Conservation (phyloP, 2,329 filamentous ascomycete genomes). For the Dothideomycetidae sp. region DNA sequence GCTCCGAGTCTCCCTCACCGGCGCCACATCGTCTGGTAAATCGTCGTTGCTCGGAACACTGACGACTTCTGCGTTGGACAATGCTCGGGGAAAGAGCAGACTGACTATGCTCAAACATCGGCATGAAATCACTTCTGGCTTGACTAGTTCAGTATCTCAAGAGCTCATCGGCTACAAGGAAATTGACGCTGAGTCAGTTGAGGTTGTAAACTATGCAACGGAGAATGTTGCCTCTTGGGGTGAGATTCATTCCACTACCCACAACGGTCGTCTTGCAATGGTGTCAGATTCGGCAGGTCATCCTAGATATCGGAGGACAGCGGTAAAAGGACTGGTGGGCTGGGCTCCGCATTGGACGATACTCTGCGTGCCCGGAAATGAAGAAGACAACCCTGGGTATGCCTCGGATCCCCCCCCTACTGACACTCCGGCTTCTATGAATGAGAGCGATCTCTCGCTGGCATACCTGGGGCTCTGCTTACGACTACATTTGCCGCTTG, state of each 20-base stretch:
- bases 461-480: slow-evolving; percentile 77
- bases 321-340: slow-evolving; percentile 75
- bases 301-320: slow-evolving; percentile 76
- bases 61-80: slow-evolving; percentile 77
- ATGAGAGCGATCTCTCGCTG: slow-evolving; percentile 56
- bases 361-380: slow-evolving; percentile 73
- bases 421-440: slow-evolving; percentile 24
- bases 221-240: slow-evolving; percentile 85
- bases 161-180: slow-evolving; percentile 72
- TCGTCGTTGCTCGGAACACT: slow-evolving; percentile 80
- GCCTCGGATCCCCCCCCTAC: slow-evolving; percentile 1
- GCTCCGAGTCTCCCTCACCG: slow-evolving; percentile 72
- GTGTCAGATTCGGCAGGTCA: slow-evolving; percentile 87
- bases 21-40: slow-evolving; percentile 83
- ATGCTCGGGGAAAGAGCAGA: slow-evolving; percentile 79
- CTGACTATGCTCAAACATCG: slow-evolving; percentile 80
- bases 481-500: slow-evolving; percentile 61
- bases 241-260: slow-evolving; percentile 73
- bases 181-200: slow-evolving; percentile 15
- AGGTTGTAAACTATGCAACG: slow-evolving; percentile 69
- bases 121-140: slow-evolving; percentile 80
- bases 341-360: slow-evolving; percentile 94
- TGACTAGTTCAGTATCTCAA: slow-evolving; percentile 89
- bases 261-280: slow-evolving; percentile 64
- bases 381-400: slow-evolving; percentile 35